Evolutionary conservation across 306 rosid genomes (phyloP), one percentile per base, ranked within the genome.

Genomic region (Lathyrus sativus): DNA sequence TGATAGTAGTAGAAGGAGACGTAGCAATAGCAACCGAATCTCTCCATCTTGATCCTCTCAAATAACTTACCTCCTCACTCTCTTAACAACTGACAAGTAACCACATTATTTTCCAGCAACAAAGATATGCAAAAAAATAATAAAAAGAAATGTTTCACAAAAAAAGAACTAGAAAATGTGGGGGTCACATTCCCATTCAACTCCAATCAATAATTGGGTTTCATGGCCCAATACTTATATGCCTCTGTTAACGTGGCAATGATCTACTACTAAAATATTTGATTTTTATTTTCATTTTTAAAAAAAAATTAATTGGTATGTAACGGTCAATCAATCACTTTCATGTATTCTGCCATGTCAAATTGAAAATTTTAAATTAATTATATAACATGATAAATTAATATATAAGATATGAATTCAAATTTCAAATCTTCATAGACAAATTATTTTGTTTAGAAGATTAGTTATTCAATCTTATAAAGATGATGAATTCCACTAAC

Each of bases 81-180:
- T 75, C 68, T 74, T 57, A 76, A 57, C 76, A 33, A 72, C 72
- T 57, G 13, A 56, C 66, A 76, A 64, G 72, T 67, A 70, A 67
- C 79, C 64, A 42, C 60, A 44, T 62, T 29, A 28, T 54, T 48
- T 56, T 19, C 14, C n/a, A 24, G 29, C 13, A 6, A 54, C 1
- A 15, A 57, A 65, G 56, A 64, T 39, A 6, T 17, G 3, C 35
- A 61, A 11, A 11, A 28, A 17, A 28, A 61, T 26, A 68, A 61
- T 29, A 9, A 59, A 35, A 41, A 41, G 4, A 62, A 61, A 49
- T n/a, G 56, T 12, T 29, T 42, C 7, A 39, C 2, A 51, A 39
- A 68, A 14, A 4, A 53, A 19, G 1, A n/a, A 43, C 6, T 60
- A 65, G 46, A 56, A 35, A 71, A 51, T 14, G 19, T 24, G 58